A percentile compares a stretch with the other conserved stretches of the same genome.
phyloP scores from a whole-genome alignment of 2,329 filamentous ascomycete genomes.

The Pleurostoma richardsiae region DNA sequence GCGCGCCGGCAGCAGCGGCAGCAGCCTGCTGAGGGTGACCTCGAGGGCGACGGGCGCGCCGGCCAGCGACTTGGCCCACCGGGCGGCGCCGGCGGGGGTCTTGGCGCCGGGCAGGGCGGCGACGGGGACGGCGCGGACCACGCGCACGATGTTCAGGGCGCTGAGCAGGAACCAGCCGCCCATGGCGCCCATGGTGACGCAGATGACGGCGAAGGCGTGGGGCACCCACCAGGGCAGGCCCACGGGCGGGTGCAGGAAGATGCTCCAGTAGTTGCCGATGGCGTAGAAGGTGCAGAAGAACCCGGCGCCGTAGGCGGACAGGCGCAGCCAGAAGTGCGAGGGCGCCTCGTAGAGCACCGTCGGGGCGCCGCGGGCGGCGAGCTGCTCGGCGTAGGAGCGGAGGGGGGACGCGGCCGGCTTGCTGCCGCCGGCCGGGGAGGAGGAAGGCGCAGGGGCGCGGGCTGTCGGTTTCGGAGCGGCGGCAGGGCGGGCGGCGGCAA shows the following conservation, averaged over 20 bases:
- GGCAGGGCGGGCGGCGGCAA: not conserved
- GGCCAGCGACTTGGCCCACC: constrained; percentile 1
- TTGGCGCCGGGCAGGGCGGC: constrained; percentile 4
- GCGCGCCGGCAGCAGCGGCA: constrained; percentile 42
- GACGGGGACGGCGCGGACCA: constrained; percentile 49
- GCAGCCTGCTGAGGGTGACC: constrained; percentile 41
- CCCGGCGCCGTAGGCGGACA: constrained; percentile 53
- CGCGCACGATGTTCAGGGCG: constrained; percentile 51
- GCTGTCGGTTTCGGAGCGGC: constrained; percentile 2
- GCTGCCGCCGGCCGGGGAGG: not conserved
- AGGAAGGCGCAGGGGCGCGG: not conserved
- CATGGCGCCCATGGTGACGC: constrained; percentile 53
- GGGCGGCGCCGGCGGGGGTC: constrained; percentile 1
- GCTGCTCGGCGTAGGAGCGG: constrained; percentile 42
- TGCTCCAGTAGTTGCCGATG: constrained; percentile 42
- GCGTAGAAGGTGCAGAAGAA: constrained; percentile 47
- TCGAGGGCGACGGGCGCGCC: constrained; percentile 40
- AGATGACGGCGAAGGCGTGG: constrained; percentile 51
- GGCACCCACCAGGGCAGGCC: constrained; percentile 53
- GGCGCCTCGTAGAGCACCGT: constrained; percentile 61
- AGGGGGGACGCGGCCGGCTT: constrained; percentile 4
- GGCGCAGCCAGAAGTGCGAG: constrained; percentile 58
- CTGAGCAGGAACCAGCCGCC: constrained; percentile 56
- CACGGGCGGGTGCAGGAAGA: constrained; percentile 42
- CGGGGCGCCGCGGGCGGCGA: constrained; percentile 49